These are phyloP conservation scores for Coemansia sp. DNA, from an alignment of 192 early-diverging fungal genomes.

Conservation along the genomic window DNA sequence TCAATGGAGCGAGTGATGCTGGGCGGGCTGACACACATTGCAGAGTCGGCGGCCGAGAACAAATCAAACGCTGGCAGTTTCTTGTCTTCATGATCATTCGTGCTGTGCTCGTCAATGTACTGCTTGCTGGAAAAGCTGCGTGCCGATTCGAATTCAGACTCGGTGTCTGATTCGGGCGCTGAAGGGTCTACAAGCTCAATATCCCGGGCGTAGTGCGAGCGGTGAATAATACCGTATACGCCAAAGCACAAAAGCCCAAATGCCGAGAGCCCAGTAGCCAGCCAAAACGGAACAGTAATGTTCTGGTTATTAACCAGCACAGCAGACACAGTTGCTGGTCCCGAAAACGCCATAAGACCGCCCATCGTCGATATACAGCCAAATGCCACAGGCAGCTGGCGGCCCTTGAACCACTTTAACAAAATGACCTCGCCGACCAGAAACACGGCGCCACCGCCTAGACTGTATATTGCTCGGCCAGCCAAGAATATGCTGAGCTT, in stretches of 20 bases:
- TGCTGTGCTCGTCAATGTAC: not conserved
- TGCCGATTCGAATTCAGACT: slow-evolving; percentile 1
- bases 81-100: not conserved
- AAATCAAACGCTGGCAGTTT: not conserved
- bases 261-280: slow-evolving; percentile 57
- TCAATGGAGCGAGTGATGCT: not conserved
- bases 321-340: slow-evolving; percentile 41
- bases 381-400: slow-evolving; percentile 49
- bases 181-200: slow-evolving; percentile 8
- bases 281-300: slow-evolving; percentile 51
- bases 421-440: slow-evolving; percentile 57
- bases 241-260: slow-evolving; percentile 54
- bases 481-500: slow-evolving; percentile 40
- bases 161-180: not conserved
- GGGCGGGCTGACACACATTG: not conserved
- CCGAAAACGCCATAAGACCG: slow-evolving; percentile 47
- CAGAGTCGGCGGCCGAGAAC: not conserved
- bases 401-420: slow-evolving; percentile 56
- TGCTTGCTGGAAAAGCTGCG: slow-evolving; percentile 10
- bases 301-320: slow-evolving; percentile 38
- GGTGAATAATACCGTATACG: slow-evolving; percentile 56
- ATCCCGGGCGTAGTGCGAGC: slow-evolving; percentile 42
- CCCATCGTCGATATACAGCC: slow-evolving; percentile 47
- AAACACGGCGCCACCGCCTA: slow-evolving; percentile 51
- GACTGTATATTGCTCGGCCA: slow-evolving; percentile 54